These are phyloP conservation scores for Nitzschia putrida DNA, from an alignment of 108 stramenopile genomes.

Conservation along the genomic window DNA sequence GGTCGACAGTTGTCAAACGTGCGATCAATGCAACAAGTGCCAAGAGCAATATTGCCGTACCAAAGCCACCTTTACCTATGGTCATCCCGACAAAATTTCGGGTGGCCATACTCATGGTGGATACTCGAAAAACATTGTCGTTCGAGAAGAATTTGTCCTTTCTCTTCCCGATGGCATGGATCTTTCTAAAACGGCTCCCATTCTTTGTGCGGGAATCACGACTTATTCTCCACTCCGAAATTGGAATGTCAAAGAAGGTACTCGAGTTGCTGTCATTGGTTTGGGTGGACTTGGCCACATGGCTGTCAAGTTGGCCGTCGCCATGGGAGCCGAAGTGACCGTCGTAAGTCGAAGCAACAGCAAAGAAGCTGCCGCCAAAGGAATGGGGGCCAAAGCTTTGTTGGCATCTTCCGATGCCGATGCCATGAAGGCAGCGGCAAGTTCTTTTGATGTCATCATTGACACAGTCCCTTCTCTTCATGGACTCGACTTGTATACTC, in stretches of 20 bases:
- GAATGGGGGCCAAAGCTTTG: slow-evolving; percentile 35
- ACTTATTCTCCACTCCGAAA: slow-evolving; percentile 43
- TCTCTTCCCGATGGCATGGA: slow-evolving; percentile 37
- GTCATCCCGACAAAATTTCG: slow-evolving; percentile 3
- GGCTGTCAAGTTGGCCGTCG: slow-evolving; percentile 51
- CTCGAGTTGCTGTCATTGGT: slow-evolving; percentile 47
- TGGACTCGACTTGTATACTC: slow-evolving; percentile 26
- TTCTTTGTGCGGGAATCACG: slow-evolving; percentile 70
- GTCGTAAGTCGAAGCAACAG: slow-evolving; percentile 38
- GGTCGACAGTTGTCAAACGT: slow-evolving; percentile 53
- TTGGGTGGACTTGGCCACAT: slow-evolving; percentile 65
- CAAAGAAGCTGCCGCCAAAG: slow-evolving; percentile 40
- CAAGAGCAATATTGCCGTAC: slow-evolving; percentile 45
- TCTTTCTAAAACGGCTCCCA: slow-evolving; percentile 27
- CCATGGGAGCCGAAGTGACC: slow-evolving; percentile 45
- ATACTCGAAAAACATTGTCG: slow-evolving; percentile 39
- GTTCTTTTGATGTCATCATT: slow-evolving; percentile 49
- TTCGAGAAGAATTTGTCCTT: slow-evolving; percentile 43
- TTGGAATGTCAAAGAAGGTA: slow-evolving; percentile 27
- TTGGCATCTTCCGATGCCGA: slow-evolving; percentile 35
- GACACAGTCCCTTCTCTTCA: slow-evolving; percentile 46
- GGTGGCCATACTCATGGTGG: slow-evolving; percentile 40
- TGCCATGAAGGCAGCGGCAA: slow-evolving; percentile 34
- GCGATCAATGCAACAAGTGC: slow-evolving; percentile 51
- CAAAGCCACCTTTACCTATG: slow-evolving; percentile 20